Base-by-base conservation (phyloP, 179 eudicot species). In the Silene noctiflora region DNA sequence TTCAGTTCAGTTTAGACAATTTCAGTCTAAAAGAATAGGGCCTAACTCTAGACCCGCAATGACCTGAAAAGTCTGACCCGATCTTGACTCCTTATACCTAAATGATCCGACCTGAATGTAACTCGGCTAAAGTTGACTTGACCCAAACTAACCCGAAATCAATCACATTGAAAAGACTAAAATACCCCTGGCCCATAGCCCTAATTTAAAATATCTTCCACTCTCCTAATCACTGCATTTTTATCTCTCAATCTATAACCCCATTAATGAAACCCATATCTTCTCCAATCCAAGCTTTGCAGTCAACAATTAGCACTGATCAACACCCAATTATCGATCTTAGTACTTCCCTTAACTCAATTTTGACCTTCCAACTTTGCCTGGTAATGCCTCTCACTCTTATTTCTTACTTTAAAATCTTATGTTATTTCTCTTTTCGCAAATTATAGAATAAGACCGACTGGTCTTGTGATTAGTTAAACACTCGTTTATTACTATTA, bases 191-290 rank as follows among this genome's bases (percentile, higher is more conserved):
- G 27, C 0, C 13, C 29, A 71, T 6, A 71, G 72, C 83, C 83
- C 80, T 76, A 80, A 80, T 76, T 80, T 71, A 76, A 71, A 73
- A 64, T 63, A 48, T 55, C 53, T 63, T 62, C 31, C 31, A 72
- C 70, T 65, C 60, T 61, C 20, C 29, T 20, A 60, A 42, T 35
- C 24, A 69, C 80, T 48, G 35, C 68, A 73, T 33, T 66, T 71
- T 29, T 67, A 53, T 73, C 68, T 78, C 69, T 78, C 73, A 67
- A 55, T 73, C 46, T 39, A 29, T 10, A 31, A 2, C 74, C 22
- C 65, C 76, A 73, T 73, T 62, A 33, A 31, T 53, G 51, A 62
- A 78, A 35, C 81, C 42, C 59, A 31, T n/a, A 65, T 65, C 61
- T 76, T 65, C 19, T n/a, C 20, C 10, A 51, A 59, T 21, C 11